Conservation (phyloP, 495 filamentous ascomycete species). For the Neurospora discreta region DNA sequence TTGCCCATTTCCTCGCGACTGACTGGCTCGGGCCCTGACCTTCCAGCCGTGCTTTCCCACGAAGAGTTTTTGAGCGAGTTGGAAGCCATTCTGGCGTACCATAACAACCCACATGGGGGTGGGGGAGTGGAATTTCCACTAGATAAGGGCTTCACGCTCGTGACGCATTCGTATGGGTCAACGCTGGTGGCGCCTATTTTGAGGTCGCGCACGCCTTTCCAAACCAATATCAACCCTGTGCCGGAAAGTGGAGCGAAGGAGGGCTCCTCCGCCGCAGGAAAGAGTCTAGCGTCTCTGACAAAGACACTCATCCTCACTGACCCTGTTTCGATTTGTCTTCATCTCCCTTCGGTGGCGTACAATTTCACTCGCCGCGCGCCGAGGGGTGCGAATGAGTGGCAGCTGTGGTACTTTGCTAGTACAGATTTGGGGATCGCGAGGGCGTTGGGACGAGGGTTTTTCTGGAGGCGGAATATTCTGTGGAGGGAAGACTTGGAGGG, state of each 20-base stretch:
- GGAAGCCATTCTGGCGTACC: slow-evolving; percentile 37
- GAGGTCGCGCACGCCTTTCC: slow-evolving; percentile 18
- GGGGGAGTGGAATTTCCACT: background rate
- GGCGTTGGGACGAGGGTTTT: slow-evolving; percentile 49
- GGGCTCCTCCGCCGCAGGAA: background rate
- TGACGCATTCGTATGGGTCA: slow-evolving; percentile 52
- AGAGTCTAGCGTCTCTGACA: slow-evolving; percentile 28
- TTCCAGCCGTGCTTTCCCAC: slow-evolving; percentile 27
- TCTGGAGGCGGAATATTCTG: slow-evolving; percentile 56
- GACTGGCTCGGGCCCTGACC: slow-evolving; percentile 17
- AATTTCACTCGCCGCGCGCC: slow-evolving; percentile 53
- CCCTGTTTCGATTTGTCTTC: slow-evolving; percentile 53
- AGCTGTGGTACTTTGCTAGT: slow-evolving; percentile 56
- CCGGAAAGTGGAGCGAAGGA: background rate
- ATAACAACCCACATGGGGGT: slow-evolving; percentile 15
- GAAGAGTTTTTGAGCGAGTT: slow-evolving; percentile 42
- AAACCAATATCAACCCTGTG: background rate
- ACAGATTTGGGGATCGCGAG: slow-evolving; percentile 53
- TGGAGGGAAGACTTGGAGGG: slow-evolving; percentile 50
- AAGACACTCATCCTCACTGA: slow-evolving; percentile 46
- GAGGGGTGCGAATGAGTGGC: slow-evolving; percentile 46
- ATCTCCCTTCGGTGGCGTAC: slow-evolving; percentile 59
- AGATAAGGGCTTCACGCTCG: slow-evolving; percentile 41
- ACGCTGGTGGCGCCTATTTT: slow-evolving; percentile 53
- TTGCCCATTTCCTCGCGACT: slow-evolving; percentile 52